Percentiles rank a stretch among this genome's conserved stretches.
These are phyloP conservation scores for Tarenaya hassleriana DNA, from an alignment of 345 rosid species.

Conservation along the genomic window DNA sequence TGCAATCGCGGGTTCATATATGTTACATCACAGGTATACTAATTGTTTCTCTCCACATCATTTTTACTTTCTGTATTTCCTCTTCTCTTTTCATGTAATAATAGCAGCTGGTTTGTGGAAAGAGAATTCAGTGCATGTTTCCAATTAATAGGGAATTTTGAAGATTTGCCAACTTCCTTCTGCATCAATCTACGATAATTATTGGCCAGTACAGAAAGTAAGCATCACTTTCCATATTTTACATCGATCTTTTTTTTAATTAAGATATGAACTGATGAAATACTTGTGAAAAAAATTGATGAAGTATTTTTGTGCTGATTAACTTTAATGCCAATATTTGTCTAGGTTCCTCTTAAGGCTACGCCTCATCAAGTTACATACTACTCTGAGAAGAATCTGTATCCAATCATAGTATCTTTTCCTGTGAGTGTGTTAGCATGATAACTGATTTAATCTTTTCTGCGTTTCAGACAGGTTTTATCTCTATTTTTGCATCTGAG, in stretches of 20 bases:
- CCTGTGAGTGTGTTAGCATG: slow-evolving; percentile 53
- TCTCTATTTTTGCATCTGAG: slow-evolving; percentile 16
- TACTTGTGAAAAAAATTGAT: slow-evolving; percentile 13
- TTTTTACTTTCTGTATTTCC: slow-evolving; percentile 9
- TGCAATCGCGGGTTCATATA: slow-evolving; percentile 94
- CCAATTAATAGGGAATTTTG: slow-evolving; percentile 58
- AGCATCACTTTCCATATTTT: slow-evolving; percentile 1
- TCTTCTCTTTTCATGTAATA: slow-evolving; percentile 7
- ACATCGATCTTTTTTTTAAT: not conserved
- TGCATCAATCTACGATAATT: slow-evolving; percentile 73
- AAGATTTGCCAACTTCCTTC: slow-evolving; percentile 94
- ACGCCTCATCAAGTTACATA: slow-evolving; percentile 99
- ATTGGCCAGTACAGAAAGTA: slow-evolving; percentile 98
- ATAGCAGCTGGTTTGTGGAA: slow-evolving; percentile 12
- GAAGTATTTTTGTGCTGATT: slow-evolving; percentile 15
- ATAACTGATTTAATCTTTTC: slow-evolving; percentile 11
- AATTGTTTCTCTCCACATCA: slow-evolving; percentile 15
- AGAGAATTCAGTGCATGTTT: slow-evolving; percentile 18
- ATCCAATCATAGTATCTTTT: slow-evolving; percentile 79
- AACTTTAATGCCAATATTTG: slow-evolving; percentile 19
- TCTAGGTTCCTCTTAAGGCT: slow-evolving; percentile 81
- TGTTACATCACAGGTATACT: slow-evolving; percentile 79
- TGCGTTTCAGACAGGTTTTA: slow-evolving; percentile 1
- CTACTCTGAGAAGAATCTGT: slow-evolving; percentile 80
- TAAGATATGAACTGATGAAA: too few species aligned